phyloP scores from a whole-genome alignment of 2,329 filamentous ascomycete genomes.

The Ramularia collo-cygni region DNA sequence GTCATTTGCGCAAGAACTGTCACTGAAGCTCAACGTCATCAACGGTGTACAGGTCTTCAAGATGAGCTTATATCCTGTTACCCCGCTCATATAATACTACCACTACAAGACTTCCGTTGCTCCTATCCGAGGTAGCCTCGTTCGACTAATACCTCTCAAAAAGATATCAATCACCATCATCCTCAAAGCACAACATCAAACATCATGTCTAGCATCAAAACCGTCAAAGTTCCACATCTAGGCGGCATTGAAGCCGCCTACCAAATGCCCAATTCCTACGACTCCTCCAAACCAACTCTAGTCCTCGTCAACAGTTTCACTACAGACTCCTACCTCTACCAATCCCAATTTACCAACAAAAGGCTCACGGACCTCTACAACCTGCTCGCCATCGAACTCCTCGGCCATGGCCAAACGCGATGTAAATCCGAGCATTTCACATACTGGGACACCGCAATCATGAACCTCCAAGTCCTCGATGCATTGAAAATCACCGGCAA shows the following conservation, averaged over 20 bases:
- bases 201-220: constrained; percentile 32
- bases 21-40: too few relatives aligned
- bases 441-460: constrained; percentile 45
- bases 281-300: constrained; percentile 42
- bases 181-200: not conserved
- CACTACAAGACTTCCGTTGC: too few relatives aligned
- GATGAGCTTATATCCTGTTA: too few relatives aligned
- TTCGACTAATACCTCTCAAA: too few relatives aligned
- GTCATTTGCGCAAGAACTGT: too few relatives aligned
- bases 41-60: too few relatives aligned
- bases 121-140: too few relatives aligned
- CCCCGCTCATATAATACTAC: too few relatives aligned
- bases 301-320: constrained; percentile 48
- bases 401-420: constrained; percentile 34
- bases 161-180: too few relatives aligned
- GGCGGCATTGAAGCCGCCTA: constrained; percentile 45
- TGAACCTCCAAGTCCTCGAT: constrained; percentile 37
- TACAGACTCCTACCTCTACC: constrained; percentile 40
- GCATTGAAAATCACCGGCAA: constrained; percentile 35
- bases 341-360: constrained; percentile 24
- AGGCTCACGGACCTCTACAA: constrained; percentile 36
- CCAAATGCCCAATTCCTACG: constrained; percentile 33
- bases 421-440: constrained; percentile 42
- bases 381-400: constrained; percentile 47
- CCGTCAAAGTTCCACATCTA: constrained; percentile 43